A percentile compares a stretch with the other conserved stretches of the same genome.
These are phyloP conservation scores for Xenosphaeropsis pyriputrescens DNA, from an alignment of 2,329 filamentous ascomycete species.

Conservation along the genomic window DNA sequence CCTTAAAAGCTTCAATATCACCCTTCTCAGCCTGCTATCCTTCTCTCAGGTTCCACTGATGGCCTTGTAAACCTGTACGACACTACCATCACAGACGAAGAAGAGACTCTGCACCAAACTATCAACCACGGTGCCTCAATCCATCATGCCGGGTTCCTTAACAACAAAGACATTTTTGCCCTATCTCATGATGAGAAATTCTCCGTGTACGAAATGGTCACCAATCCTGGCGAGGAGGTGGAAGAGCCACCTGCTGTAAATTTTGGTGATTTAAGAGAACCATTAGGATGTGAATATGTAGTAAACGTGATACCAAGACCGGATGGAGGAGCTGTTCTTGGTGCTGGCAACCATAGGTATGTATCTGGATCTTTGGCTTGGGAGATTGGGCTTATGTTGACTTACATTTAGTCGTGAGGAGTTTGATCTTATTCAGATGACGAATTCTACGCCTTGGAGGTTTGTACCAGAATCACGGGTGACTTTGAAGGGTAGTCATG, in stretches of 20 bases:
- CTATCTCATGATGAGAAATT: constrained; percentile 68
- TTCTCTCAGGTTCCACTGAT: constrained; percentile 68
- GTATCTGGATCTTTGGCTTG: constrained; percentile 12
- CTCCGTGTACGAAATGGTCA: constrained; percentile 56
- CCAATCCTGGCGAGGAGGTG: constrained; percentile 42
- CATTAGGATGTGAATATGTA: constrained; percentile 60
- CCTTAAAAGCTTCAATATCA: constrained; percentile 41
- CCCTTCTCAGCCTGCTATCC: constrained; percentile 39
- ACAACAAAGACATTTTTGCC: constrained; percentile 48
- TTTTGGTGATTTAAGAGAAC: constrained; percentile 55
- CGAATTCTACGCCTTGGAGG: constrained; percentile 34
- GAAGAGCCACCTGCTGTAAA: constrained; percentile 32
- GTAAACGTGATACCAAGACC: constrained; percentile 49
- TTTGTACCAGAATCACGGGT: constrained; percentile 40
- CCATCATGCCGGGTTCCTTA: constrained; percentile 61
- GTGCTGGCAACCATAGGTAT: constrained; percentile 53
- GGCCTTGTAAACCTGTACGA: constrained; percentile 68
- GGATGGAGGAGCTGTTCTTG: constrained; percentile 45
- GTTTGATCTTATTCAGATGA: constrained; percentile 46
- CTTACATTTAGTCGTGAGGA: constrained; percentile 28
- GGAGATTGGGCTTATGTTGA: background rate
- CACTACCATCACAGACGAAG: constrained; percentile 54
- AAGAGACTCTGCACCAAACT: constrained; percentile 64
- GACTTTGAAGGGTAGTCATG: constrained; percentile 45
- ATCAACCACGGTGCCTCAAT: constrained; percentile 66